Base-by-base conservation (phyloP, 805 yeast species). In the Pichia heedii region DNA sequence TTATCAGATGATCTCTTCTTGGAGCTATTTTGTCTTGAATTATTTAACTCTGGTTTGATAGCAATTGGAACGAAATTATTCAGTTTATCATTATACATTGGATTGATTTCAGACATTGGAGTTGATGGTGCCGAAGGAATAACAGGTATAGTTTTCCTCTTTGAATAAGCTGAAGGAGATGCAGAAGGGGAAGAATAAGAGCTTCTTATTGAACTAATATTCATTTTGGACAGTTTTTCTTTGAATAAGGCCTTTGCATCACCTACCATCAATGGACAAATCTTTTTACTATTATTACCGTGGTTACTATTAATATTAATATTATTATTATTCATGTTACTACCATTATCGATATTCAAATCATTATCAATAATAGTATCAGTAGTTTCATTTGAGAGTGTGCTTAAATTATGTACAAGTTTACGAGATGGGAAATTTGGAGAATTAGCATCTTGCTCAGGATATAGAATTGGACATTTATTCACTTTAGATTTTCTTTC, bases 201-300 rank as follows among this genome's bases (percentile, higher is more conserved):
- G 19, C 54, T 61, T 42, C 63, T 50, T 9, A 59, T 43, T 2
- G 65, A 60, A 38, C 62, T 55, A 3, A 57, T 49, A 24, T 60
- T 58, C 58, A 57, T 56, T 42, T 61, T 49, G 2, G 64, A 52
- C 16, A 63, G 45, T 40, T 57, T 61, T 42, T 63, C 68, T 33
- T 63, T 60, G 49, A 65, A 65, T 26, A 64, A 37, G 9, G 62
- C 62, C 35, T 66, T 54, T 4, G 68, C 69, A 49, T 69, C 73
- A 37, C 71, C 71, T 36, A 68, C 62, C 73, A 69, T 69, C 48
- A 69, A 48, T 1, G 74, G 74, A 46, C 73, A 69, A 6, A 68
- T 70, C 45, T 65, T 67, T 33, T 8, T 6, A 10, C 8, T 10
- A 8, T 29, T 29, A 10, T 10, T 13, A 29, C 6, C 32, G 15